Percentiles rank a stretch among this genome's conserved stretches.
phyloP scores from a whole-genome alignment of 768 basidiomycete genomes.

The Leccinum arenicola region DNA sequence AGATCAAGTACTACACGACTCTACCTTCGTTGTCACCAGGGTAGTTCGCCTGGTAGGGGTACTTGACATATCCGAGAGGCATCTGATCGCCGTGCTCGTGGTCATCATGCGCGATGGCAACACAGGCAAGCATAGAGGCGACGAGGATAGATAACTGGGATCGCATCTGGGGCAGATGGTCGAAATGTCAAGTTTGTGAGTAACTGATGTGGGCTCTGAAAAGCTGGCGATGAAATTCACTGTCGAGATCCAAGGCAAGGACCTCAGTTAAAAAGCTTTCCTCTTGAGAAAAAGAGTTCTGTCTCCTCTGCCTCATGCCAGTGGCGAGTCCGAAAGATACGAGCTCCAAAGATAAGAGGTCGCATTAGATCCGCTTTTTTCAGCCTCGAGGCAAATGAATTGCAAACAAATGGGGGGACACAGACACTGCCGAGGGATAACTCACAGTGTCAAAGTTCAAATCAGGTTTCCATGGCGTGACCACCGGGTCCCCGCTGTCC shows the following conservation, averaged over 20 bases:
- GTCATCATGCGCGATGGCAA: conserved; percentile 36
- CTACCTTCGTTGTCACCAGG: conserved; percentile 59
- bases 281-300: conserved; percentile 25
- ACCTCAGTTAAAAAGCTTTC: conserved; percentile 19
- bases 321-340: conserved; percentile 12
- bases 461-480: background rate
- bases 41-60: conserved; percentile 56
- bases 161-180: conserved; percentile 19
- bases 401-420: background rate
- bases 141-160: conserved; percentile 24
- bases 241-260: background rate
- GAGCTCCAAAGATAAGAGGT: conserved; percentile 15
- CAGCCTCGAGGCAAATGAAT: conserved; percentile 46
- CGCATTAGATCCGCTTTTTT: conserved; percentile 27
- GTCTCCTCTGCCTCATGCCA: conserved; percentile 21
- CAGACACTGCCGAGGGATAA: conserved; percentile 5
- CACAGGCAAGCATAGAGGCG: conserved; percentile 23
- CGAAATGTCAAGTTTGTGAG: background rate
- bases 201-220: background rate
- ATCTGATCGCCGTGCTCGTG: conserved; percentile 52
- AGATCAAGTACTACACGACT: too few species aligned
- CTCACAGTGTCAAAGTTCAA: conserved; percentile 8
- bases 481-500: too few species aligned
- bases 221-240: background rate
- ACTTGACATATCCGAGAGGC: conserved; percentile 65